A percentile compares a stretch with the other conserved stretches of the same genome.
Evolutionary conservation across 305 asterid genomes (phyloP).

Genomic region (Fraxinus greggii): DNA sequence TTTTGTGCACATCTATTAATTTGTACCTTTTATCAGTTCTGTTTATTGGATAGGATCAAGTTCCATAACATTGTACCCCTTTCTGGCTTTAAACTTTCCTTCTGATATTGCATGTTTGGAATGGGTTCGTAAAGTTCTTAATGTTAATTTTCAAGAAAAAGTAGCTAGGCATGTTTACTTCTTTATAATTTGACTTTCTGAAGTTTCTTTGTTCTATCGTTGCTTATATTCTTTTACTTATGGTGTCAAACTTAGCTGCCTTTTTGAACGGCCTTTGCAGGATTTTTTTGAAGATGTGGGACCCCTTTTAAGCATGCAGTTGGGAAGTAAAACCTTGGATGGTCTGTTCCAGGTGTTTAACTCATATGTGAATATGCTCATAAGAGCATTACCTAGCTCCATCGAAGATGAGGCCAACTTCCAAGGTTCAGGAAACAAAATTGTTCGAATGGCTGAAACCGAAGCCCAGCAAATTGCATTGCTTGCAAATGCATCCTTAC

Average conservation of each 20-base stretch:
- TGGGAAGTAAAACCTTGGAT: slow-evolving; percentile 87
- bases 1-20: neutral
- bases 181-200: neutral
- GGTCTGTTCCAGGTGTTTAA: slow-evolving; percentile 92
- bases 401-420: slow-evolving; percentile 83
- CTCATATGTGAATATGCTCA: slow-evolving; percentile 74
- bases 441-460: slow-evolving; percentile 91
- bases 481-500: slow-evolving; percentile 96
- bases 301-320: slow-evolving; percentile 87
- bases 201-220: neutral
- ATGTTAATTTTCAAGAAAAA: neutral
- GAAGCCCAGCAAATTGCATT: slow-evolving; percentile 95
- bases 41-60: slow-evolving; percentile 9
- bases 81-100: slow-evolving; percentile 18
- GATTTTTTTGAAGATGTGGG: slow-evolving; percentile 97
- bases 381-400: slow-evolving; percentile 91
- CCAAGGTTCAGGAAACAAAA: slow-evolving; percentile 80
- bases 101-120: slow-evolving; percentile 9
- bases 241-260: slow-evolving; percentile 14
- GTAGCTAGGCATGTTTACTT: neutral
- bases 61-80: neutral
- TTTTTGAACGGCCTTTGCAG: slow-evolving; percentile 44
- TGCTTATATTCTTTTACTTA: neutral
- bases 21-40: slow-evolving; percentile 8
- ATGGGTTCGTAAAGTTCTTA: slow-evolving; percentile 1